phyloP scores from a whole-genome alignment of 805 yeast species.

The Saccharomyces jurei region DNA sequence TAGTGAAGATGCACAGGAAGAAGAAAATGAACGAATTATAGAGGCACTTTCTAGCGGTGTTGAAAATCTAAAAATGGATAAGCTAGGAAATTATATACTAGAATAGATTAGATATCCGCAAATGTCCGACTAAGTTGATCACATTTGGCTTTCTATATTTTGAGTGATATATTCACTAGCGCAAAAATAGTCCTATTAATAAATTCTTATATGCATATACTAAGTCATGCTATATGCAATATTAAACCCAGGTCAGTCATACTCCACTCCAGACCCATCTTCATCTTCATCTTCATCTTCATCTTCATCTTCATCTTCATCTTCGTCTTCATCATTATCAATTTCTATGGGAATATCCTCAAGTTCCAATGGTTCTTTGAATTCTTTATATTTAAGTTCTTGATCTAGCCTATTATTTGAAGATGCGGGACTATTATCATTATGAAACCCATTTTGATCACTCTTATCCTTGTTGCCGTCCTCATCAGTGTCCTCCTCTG shows the following conservation, averaged over 20 bases:
- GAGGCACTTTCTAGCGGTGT: slow-evolving; percentile 61
- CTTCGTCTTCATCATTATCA: slow-evolving; percentile 26
- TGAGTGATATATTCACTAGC: not conserved
- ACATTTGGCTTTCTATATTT: not conserved
- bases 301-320: slow-evolving; percentile 14
- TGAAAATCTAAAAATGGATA: slow-evolving; percentile 67
- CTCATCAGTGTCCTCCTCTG: slow-evolving; percentile 13
- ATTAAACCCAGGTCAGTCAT: slow-evolving; percentile 16
- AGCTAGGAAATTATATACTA: slow-evolving; percentile 70
- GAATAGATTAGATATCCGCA: slow-evolving; percentile 31
- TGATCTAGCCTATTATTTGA: slow-evolving; percentile 26
- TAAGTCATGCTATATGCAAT: not conserved
- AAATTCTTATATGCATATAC: not conserved
- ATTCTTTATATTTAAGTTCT: slow-evolving; percentile 4
- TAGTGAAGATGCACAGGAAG: slow-evolving; percentile 32
- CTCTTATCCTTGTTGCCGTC: slow-evolving; percentile 31
- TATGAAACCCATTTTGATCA: slow-evolving; percentile 25
- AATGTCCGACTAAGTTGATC: not conserved
- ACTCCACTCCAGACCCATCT: slow-evolving; percentile 33
- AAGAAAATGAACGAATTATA: slow-evolving; percentile 54
- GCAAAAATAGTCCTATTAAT: not conserved
- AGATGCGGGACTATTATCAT: slow-evolving; percentile 26
- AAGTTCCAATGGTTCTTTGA: slow-evolving; percentile 3
- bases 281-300: slow-evolving; percentile 20
- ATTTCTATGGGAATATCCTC: slow-evolving; percentile 25